These are phyloP conservation scores for Neonectria punicea DNA, from an alignment of 2,329 filamentous ascomycete genomes.

Conservation along the genomic window DNA sequence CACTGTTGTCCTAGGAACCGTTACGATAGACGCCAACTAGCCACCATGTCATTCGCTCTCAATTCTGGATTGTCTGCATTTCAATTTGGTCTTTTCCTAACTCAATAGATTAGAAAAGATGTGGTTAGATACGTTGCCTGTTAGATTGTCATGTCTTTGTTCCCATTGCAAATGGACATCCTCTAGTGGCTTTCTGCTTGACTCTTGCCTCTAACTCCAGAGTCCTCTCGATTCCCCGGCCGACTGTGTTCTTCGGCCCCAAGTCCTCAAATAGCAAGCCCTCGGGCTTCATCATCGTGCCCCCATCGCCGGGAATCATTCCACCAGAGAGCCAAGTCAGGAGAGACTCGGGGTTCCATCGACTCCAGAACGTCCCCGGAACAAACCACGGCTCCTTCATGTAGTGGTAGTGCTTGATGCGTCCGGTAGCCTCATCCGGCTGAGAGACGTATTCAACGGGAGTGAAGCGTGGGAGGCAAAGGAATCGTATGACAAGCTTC, in stretches of 20 bases:
- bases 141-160: background rate
- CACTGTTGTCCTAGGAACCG: background rate
- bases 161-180: slow-evolving; percentile 56
- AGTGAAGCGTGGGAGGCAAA: slow-evolving; percentile 67
- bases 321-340: slow-evolving; percentile 56
- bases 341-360: slow-evolving; percentile 69
- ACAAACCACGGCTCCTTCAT: slow-evolving; percentile 74
- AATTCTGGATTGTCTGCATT: background rate
- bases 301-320: slow-evolving; percentile 56
- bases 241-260: slow-evolving; percentile 67
- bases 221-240: slow-evolving; percentile 61
- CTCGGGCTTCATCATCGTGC: slow-evolving; percentile 53
- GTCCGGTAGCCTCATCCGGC: slow-evolving; percentile 63
- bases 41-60: background rate
- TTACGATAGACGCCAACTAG: background rate
- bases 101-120: background rate
- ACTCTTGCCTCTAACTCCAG: slow-evolving; percentile 45
- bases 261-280: slow-evolving; percentile 69
- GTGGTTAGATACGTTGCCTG: background rate
- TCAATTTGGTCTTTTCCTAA: background rate
- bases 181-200: slow-evolving; percentile 42
- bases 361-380: slow-evolving; percentile 67
- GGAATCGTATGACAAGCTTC: slow-evolving; percentile 65
- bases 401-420: slow-evolving; percentile 62
- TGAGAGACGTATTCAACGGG: slow-evolving; percentile 54